phyloP scores from a whole-genome alignment of 2,329 filamentous ascomycete species.

The Fusarium robinianum region DNA sequence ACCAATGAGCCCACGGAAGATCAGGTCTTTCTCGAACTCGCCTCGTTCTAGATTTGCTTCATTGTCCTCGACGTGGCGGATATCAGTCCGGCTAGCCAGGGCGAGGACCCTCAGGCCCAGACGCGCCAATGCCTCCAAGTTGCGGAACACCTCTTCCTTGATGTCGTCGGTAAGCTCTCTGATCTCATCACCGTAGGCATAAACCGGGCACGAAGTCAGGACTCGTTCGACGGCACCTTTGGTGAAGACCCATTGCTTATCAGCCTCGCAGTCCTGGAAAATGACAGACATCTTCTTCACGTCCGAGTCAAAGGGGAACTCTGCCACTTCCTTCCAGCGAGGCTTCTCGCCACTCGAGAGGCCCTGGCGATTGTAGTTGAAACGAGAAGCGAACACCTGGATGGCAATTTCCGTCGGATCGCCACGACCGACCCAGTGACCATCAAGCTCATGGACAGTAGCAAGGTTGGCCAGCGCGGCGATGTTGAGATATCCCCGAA shows the following conservation, averaged over 20 bases:
- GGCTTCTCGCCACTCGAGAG: constrained; percentile 55
- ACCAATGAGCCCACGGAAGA: constrained; percentile 70
- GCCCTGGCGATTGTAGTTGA: constrained; percentile 62
- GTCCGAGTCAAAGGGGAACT: constrained; percentile 75
- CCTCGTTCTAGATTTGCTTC: constrained; percentile 55
- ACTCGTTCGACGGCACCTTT: constrained; percentile 74
- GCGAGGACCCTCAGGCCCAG: constrained; percentile 72
- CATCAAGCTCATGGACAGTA: constrained; percentile 59
- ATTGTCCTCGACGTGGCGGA: constrained; percentile 41
- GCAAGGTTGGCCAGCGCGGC: constrained; percentile 70
- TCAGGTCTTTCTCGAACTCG: constrained; percentile 63
- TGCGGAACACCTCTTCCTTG: constrained; percentile 61
- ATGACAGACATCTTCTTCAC: constrained; percentile 80
- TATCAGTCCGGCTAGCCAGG: constrained; percentile 59
- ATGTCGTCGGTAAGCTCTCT: constrained; percentile 57
- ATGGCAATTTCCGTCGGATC: constrained; percentile 73
- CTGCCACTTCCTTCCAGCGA: constrained; percentile 62
- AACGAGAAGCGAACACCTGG: constrained; percentile 73
- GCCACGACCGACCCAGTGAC: constrained; percentile 65
- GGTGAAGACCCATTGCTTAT: constrained; percentile 58
- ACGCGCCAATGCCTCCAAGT: constrained; percentile 70
- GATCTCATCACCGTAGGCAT: constrained; percentile 50
- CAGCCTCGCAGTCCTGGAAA: constrained; percentile 51
- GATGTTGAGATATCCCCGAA: constrained; percentile 64
- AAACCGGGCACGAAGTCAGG: constrained; percentile 62